Evolutionary conservation across 176 grass and related monocot species (phyloP).

Genomic region (Echinochloa phyllopogon): DNA sequence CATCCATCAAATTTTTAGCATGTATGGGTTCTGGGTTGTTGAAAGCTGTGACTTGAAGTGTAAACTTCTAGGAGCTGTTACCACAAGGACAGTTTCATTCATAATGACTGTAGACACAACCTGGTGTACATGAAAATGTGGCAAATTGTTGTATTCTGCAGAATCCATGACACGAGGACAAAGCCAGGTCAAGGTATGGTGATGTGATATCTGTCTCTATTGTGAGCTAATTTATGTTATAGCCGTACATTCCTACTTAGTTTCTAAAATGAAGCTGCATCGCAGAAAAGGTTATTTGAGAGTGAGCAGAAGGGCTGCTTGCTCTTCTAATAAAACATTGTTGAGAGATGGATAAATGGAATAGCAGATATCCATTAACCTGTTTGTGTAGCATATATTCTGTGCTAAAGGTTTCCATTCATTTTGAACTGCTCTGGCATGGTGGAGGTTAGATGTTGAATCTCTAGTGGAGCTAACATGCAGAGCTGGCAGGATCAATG

Average conservation of each 20-base stretch:
- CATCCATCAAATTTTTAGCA: not conserved
- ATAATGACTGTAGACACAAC: not conserved
- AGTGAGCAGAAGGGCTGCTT: not conserved
- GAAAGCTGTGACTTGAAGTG: not conserved
- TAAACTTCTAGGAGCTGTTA: not conserved
- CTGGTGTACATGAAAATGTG: not conserved
- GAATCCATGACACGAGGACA: not conserved
- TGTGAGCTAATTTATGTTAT: not conserved
- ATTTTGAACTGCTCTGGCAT: not conserved
- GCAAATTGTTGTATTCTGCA: not conserved
- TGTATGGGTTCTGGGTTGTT: not conserved
- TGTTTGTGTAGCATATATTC: not conserved
- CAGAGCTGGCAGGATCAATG: not conserved
- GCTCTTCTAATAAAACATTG: not conserved
- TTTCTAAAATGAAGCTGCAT: not conserved
- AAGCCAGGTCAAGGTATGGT: not conserved
- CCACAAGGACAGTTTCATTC: conserved; percentile 16
- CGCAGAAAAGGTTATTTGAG: not conserved
- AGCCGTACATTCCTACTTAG: not conserved
- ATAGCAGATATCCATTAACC: not conserved
- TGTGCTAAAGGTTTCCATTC: not conserved
- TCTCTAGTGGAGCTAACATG: not conserved
- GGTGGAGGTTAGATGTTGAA: not conserved
- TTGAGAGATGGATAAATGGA: not conserved
- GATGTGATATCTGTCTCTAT: not conserved